Evolutionary conservation across 371 early-diverging fungal species (phyloP).

Genomic region (Phascolomyces articulosus): DNA sequence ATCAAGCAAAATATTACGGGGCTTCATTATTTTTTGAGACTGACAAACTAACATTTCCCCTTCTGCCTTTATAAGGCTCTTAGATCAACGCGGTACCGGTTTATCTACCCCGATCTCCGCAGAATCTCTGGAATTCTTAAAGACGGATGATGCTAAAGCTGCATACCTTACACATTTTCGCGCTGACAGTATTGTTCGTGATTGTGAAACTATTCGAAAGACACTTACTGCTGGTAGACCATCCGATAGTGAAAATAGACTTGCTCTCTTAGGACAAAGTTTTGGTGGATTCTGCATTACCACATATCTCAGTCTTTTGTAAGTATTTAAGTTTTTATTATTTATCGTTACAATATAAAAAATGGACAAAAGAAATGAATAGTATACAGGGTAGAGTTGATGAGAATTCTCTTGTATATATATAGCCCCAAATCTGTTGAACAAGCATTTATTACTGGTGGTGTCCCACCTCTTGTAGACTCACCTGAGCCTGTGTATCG

Average conservation of each 20-base stretch:
- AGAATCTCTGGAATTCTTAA: slow-evolving; percentile 46
- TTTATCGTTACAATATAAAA: neutral
- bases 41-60: neutral
- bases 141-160: slow-evolving; percentile 58
- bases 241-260: slow-evolving; percentile 24
- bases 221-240: slow-evolving; percentile 43
- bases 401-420: neutral
- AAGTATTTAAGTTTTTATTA: slow-evolving; percentile 26
- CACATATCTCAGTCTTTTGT: slow-evolving; percentile 75
- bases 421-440: slow-evolving; percentile 64
- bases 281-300: slow-evolving; percentile 79
- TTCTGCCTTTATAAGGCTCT: slow-evolving; percentile 19
- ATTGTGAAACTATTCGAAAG: slow-evolving; percentile 70
- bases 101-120: slow-evolving; percentile 65
- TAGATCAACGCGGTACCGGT: slow-evolving; percentile 81
- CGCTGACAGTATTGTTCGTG: slow-evolving; percentile 74
- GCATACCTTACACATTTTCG: slow-evolving; percentile 70
- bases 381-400: neutral
- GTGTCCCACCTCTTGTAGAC: slow-evolving; percentile 71
- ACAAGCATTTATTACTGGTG: slow-evolving; percentile 74
- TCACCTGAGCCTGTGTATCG: slow-evolving; percentile 68
- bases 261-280: slow-evolving; percentile 68
- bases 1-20: too few relatives aligned
- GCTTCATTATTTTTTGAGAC: neutral
- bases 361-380: neutral